A percentile compares a stretch with the other conserved stretches of the same genome.
These are phyloP conservation scores for Fonsecaea multimorphosa DNA, from an alignment of 2,329 filamentous ascomycete genomes.

Conservation along the genomic window DNA sequence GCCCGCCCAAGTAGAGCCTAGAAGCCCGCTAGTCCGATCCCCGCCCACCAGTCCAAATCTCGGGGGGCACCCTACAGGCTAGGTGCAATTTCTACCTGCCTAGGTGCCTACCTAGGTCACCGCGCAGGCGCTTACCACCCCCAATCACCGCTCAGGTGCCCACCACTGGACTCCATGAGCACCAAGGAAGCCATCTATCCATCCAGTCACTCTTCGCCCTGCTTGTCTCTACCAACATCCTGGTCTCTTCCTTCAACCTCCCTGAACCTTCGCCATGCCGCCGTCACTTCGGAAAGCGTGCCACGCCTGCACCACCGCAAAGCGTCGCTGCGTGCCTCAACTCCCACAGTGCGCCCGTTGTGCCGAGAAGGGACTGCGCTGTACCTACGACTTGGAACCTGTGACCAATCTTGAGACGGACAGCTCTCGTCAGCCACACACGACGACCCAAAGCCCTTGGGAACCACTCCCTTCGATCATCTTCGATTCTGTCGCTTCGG, in stretches of 20 bases:
- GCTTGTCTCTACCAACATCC: neutral
- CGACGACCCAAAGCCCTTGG: slow-evolving; percentile 6
- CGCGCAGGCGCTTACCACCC: neutral
- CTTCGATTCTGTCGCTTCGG: slow-evolving; percentile 31
- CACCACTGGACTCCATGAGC: too few relatives aligned
- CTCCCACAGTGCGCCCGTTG: slow-evolving; percentile 62
- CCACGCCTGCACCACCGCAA: slow-evolving; percentile 62
- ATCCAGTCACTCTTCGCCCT: neutral
- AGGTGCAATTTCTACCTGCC: neutral
- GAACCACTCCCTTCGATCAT: slow-evolving; percentile 22
- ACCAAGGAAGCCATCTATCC: too few relatives aligned
- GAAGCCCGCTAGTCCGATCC: neutral
- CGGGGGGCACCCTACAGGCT: too few relatives aligned
- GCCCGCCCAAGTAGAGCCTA: neutral
- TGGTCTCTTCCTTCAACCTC: neutral
- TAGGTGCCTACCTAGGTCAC: too few relatives aligned
- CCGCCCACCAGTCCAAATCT: neutral
- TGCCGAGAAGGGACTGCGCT: slow-evolving; percentile 54
- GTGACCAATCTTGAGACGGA: slow-evolving; percentile 21
- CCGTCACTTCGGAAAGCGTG: slow-evolving; percentile 59
- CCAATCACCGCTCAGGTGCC: neutral
- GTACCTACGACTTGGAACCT: slow-evolving; percentile 51
- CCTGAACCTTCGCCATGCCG: slow-evolving; percentile 18
- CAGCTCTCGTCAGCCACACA: neutral
- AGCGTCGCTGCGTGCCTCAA: slow-evolving; percentile 62